Evolutionary conservation across 1,284 basidiomycete genomes (phyloP).

Genomic region (Limonomyces culmigenus): DNA sequence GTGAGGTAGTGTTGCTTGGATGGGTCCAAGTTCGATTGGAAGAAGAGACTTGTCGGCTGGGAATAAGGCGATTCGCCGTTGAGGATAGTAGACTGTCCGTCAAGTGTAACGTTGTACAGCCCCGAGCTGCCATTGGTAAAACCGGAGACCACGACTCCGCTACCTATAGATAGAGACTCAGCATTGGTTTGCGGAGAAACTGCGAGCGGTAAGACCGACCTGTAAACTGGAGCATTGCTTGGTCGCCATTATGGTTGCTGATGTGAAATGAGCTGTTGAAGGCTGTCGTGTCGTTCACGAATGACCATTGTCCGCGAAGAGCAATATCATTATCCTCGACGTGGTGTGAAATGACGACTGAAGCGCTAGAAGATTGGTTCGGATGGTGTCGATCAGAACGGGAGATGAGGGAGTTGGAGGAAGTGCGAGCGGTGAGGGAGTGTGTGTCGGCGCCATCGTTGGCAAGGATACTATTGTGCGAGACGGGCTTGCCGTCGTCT

Average conservation of each 20-base stretch:
- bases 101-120: slow-evolving; percentile 40
- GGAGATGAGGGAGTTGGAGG: no score
- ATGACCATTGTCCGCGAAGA: slow-evolving; percentile 21
- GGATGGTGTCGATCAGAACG: no score
- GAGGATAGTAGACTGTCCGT: slow-evolving; percentile 23
- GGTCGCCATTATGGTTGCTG: slow-evolving; percentile 31
- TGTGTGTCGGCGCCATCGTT: no score
- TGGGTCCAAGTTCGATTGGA: slow-evolving; percentile 39
- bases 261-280: slow-evolving; percentile 19
- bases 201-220: slow-evolving; percentile 18
- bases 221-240: slow-evolving; percentile 23
- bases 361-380: no score
- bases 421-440: no score
- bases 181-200: not conserved
- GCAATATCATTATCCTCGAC: not conserved
- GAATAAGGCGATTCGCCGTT: slow-evolving; percentile 37
- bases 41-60: slow-evolving; percentile 36
- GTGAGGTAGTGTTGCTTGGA: slow-evolving; percentile 27
- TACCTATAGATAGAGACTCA: slow-evolving; percentile 20
- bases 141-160: slow-evolving; percentile 38
- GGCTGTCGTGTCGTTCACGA: slow-evolving; percentile 13
- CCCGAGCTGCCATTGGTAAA: slow-evolving; percentile 32
- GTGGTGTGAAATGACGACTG: no score
- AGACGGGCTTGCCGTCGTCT: no score
- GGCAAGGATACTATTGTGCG: no score